Percentiles rank a stretch among this genome's conserved stretches.
These are phyloP conservation scores for Gelatoporia subvermispora DNA, from an alignment of 768 basidiomycete genomes.

Conservation along the genomic window DNA sequence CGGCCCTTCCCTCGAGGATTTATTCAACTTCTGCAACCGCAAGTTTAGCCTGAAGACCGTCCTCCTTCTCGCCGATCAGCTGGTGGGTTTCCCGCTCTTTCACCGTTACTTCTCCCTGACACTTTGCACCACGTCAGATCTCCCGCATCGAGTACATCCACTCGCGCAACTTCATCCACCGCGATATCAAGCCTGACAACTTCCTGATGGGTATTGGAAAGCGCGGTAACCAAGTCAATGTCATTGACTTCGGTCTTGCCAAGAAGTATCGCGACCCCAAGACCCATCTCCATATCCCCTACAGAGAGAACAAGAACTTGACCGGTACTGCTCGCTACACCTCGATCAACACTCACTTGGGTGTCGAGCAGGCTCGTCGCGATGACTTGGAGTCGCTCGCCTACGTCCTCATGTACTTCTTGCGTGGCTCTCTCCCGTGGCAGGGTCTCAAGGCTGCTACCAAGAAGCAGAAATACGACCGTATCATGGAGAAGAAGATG, in stretches of 20 bases:
- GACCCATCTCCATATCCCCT: slow-evolving; percentile 99
- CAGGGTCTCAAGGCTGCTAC: slow-evolving; percentile 99
- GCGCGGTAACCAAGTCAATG: slow-evolving; percentile 99
- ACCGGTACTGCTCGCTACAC: slow-evolving; percentile 99
- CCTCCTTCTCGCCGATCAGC: slow-evolving; percentile 91
- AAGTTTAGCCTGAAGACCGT: slow-evolving; percentile 98
- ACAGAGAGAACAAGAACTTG: slow-evolving; percentile 99
- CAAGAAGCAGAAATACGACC: slow-evolving; percentile 99
- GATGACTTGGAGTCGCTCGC: slow-evolving; percentile 98
- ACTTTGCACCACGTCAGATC: slow-evolving; percentile 50
- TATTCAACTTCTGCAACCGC: slow-evolving; percentile 95
- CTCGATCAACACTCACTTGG: slow-evolving; percentile 97
- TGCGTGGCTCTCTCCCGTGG: slow-evolving; percentile 97
- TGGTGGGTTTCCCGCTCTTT: slow-evolving; percentile 42
- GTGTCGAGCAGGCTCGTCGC: slow-evolving; percentile 96
- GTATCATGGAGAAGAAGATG: slow-evolving; percentile 99
- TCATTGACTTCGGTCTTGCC: slow-evolving; percentile 96
- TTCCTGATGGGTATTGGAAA: slow-evolving; percentile 99
- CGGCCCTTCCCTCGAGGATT: slow-evolving; percentile 85
- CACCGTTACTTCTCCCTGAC: neutral
- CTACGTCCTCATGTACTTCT: slow-evolving; percentile 99
- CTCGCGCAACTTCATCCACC: slow-evolving; percentile 96
- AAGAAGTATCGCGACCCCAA: slow-evolving; percentile 99
- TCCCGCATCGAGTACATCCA: slow-evolving; percentile 99
- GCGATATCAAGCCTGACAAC: slow-evolving; percentile 99